Conservation (phyloP, 129 eudicot genomes). For the Pulicaria dysenterica region DNA sequence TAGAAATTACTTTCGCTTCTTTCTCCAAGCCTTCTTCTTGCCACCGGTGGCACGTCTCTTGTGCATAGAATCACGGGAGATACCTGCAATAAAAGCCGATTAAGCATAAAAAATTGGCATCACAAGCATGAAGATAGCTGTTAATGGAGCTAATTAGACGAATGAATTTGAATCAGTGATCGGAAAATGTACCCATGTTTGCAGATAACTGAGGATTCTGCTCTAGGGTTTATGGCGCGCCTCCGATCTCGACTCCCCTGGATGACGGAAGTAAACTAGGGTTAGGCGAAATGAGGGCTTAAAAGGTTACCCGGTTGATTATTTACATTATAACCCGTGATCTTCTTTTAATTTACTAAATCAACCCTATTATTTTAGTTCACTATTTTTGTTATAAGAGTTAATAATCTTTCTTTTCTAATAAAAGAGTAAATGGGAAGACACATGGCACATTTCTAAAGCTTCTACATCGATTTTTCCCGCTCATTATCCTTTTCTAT, state of each 20-base stretch:
- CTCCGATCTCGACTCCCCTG: background rate
- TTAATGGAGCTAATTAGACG: background rate
- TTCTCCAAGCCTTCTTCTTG: slow-evolving; percentile 87
- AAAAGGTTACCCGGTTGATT: slow-evolving; percentile 3
- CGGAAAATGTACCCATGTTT: slow-evolving; percentile 25
- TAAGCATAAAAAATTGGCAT: slow-evolving; percentile 1
- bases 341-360: background rate
- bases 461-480: no score
- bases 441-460: no score
- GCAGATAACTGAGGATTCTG: background rate
- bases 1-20: slow-evolving; percentile 72
- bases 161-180: background rate
- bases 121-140: background rate
- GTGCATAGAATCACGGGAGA: slow-evolving; percentile 81
- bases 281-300: slow-evolving; percentile 9
- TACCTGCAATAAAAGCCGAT: slow-evolving; percentile 45
- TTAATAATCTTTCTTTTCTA: no score
- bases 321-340: background rate
- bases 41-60: slow-evolving; percentile 89
- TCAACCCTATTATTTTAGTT: background rate
- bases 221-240: slow-evolving; percentile 34
- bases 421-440: no score
- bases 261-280: slow-evolving; percentile 26
- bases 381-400: no score
- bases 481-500: no score